Conservation (phyloP, 2,329 filamentous ascomycete species). For the Diaporthe sp. region DNA sequence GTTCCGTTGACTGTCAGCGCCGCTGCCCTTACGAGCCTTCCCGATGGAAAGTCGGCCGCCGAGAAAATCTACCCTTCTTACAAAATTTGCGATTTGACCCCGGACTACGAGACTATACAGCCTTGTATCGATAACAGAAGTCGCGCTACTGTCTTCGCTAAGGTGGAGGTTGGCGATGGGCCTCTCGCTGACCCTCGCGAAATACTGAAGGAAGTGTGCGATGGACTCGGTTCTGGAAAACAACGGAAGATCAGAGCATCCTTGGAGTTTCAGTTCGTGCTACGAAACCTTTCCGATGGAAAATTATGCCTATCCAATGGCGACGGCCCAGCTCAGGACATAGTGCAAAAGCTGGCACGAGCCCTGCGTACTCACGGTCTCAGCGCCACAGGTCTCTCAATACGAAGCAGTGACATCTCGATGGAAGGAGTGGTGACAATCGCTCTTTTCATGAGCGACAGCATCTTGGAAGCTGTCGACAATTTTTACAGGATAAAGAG, state of each 20-base stretch:
- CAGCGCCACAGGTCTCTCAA: background rate
- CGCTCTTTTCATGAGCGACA: background rate
- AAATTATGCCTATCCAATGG: background rate
- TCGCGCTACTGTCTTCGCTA: slow-evolving; percentile 1
- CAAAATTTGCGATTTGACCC: background rate
- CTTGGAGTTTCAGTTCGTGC: slow-evolving; percentile 8
- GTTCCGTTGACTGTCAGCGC: background rate
- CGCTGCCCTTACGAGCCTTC: background rate
- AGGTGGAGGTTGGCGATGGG: background rate
- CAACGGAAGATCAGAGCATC: background rate
- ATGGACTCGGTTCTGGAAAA: no score
- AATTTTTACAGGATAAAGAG: background rate
- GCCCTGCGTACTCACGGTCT: background rate
- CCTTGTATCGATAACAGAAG: background rate
- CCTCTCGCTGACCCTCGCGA: background rate
- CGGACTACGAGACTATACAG: background rate
- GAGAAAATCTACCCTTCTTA: background rate
- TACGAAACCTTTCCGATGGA: background rate
- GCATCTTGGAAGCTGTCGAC: background rate
- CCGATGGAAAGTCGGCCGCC: background rate
- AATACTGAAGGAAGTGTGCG: background rate
- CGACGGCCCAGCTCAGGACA: background rate
- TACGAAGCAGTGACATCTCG: background rate
- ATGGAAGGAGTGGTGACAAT: background rate
- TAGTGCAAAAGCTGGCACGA: background rate